A percentile compares a stretch with the other conserved stretches of the same genome.
These are phyloP conservation scores for Triangularia setosa DNA, from an alignment of 2,329 filamentous ascomycete species.

Conservation along the genomic window DNA sequence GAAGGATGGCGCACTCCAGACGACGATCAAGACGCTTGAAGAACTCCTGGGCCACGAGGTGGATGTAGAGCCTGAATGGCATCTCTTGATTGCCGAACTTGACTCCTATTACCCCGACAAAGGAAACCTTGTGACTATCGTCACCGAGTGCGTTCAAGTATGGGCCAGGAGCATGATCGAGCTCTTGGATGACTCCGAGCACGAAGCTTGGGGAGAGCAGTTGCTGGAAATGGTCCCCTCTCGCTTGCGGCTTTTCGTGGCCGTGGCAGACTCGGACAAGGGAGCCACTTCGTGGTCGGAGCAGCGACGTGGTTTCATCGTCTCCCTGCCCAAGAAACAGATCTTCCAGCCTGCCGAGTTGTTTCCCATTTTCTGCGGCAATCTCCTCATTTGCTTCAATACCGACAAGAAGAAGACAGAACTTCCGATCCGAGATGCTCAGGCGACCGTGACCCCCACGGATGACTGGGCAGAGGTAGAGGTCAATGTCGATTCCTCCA, in stretches of 20 bases:
- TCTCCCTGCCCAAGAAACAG: slow-evolving; percentile 35
- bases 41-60: slow-evolving; percentile 38
- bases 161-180: slow-evolving; percentile 38
- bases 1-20: slow-evolving; percentile 32
- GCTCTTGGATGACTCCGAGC: slow-evolving; percentile 39
- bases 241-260: slow-evolving; percentile 35
- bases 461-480: slow-evolving; percentile 45
- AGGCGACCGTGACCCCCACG: slow-evolving; percentile 1
- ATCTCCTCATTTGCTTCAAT: slow-evolving; percentile 36
- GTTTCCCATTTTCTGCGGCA: slow-evolving; percentile 33
- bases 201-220: slow-evolving; percentile 40
- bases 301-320: slow-evolving; percentile 35
- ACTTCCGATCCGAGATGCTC: not conserved
- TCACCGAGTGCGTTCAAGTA: slow-evolving; percentile 36
- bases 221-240: slow-evolving; percentile 35
- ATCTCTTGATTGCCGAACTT: slow-evolving; percentile 37
- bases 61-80: slow-evolving; percentile 41
- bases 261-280: slow-evolving; percentile 32
- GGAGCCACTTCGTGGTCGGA: slow-evolving; percentile 37
- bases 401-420: slow-evolving; percentile 19
- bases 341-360: slow-evolving; percentile 34
- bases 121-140: slow-evolving; percentile 34
- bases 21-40: slow-evolving; percentile 27
- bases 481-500: slow-evolving; percentile 30
- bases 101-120: slow-evolving; percentile 39